Evolutionary conservation across 2,329 filamentous ascomycete species (phyloP), one percentile per base, ranked within the genome.

Genomic region (Monosporascus sp.): DNA sequence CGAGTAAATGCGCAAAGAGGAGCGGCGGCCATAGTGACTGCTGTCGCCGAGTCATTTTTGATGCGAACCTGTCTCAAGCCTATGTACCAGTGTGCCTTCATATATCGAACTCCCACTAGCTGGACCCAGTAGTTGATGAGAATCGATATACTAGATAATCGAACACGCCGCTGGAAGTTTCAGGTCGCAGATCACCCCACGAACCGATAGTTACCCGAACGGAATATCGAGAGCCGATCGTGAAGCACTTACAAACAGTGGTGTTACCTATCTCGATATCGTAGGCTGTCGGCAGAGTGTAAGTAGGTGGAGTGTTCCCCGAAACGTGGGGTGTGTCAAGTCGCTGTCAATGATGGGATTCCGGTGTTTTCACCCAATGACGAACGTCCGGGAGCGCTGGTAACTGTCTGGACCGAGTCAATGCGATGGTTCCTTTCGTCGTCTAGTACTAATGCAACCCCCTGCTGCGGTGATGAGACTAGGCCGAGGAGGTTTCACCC

Each of bases 291-390:
- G 31, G 31, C 31, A 35, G 31, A 18, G 38, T 11, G 18, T n/a
- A 24, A 28, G 43, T 28, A 17, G 43, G 24, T 31, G 17, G 43
- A 46, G 43, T n/a, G 20, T 46, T 22, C 14, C 43, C 43, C 60
- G 61, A 66, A 66, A 63, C 60, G 45, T 51, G 45, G 56, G 46
- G 31, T 58, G 63, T 64, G 44, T 66, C 63, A 65, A 54, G 51
- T 53, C 22, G 49, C 43, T 40, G 11, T 53, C 37, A 56, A 58
- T 60, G 52, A 62, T 52, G 51, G 46, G 41, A 53, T 54, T 43
- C 35, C 44, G 50, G 51, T 43, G 49, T 53, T 41, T 47, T 51
- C 37, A 40, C 51, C 60, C 54, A 59, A 61, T 58, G 43, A 50
- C 41, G 22, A 46, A 41, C 22, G 49, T 45, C 48, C 28, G 20